Base-by-base conservation (phyloP, 2,329 filamentous ascomycete genomes). In the Biscogniauxia mediterranea region DNA sequence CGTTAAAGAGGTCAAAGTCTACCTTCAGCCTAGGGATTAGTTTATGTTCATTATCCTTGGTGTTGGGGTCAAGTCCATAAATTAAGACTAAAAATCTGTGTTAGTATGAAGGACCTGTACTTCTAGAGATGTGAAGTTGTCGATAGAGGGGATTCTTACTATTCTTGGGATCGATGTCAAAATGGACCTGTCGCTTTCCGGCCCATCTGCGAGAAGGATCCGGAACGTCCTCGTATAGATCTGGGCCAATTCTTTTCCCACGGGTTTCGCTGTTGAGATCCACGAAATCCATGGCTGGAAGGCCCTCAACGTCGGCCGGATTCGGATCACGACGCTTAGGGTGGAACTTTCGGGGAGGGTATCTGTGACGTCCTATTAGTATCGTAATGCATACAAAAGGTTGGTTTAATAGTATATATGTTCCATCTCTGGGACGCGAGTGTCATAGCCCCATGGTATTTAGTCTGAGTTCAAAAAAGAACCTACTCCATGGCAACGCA, bases 111-210 rank as follows among this genome's bases (percentile, higher is more conserved):
- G 55, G 5, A 60, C n/a, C 7, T 46, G 23, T 23, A 5, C 23
- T 5, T 23, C 23, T n/a, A 19, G 9, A 23, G 38, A 46, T 53
- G 28, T 32, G 28, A 32, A 32, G 7, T 32, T 32, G 28, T 32
- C 28, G 11, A 13, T 17, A 19, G 13, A 2, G 26, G 25, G 11
- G 23, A 5, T 23, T 42, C 67, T 60, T 53, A 67, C 65, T 64
- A 13, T 69, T 71, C 13, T 25, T 57, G 2, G 64, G 64, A 28
- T 69, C 67, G 20, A 71, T 68, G 23, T 71, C 66, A 57, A 69
- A 69, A 57, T 70, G 68, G 9, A 67, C 64, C 8, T 64, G 32
- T 17, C 60, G 32, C 38, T 66, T 68, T 25, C 19, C 21, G 38
- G 62, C 65, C 61, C 61, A 69, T 38, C 62, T 62, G 23, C 61